Conservation (phyloP, 768 basidiomycete species). For the Tricholoma saponaceum region DNA sequence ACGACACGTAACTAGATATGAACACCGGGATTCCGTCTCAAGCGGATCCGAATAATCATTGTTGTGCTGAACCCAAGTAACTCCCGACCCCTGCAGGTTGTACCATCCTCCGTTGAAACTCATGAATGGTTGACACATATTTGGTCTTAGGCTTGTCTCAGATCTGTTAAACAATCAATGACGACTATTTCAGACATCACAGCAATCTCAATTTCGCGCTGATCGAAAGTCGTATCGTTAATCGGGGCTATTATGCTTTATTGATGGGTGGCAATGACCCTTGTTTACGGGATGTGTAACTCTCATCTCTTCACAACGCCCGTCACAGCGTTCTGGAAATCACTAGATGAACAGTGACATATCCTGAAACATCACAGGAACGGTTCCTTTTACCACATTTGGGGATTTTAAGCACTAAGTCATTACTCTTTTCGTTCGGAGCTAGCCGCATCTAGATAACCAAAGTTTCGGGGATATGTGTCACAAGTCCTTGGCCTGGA, state of each 20-base stretch:
- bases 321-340: slow-evolving; percentile 31
- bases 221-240: not conserved
- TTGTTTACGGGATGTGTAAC: not conserved
- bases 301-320: slow-evolving; percentile 14
- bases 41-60: not conserved
- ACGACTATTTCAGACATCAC: slow-evolving; percentile 8
- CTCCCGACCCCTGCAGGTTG: not conserved
- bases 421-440: slow-evolving; percentile 33
- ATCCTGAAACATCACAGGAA: slow-evolving; percentile 33
- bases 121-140: not conserved
- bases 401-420: slow-evolving; percentile 34
- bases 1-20: not conserved
- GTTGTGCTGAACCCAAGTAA: not conserved
- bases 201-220: not conserved
- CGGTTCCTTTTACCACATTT: slow-evolving; percentile 22
- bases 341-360: slow-evolving; percentile 21
- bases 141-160: slow-evolving; percentile 4
- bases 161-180: slow-evolving; percentile 4
- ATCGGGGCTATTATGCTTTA: slow-evolving; percentile 6
- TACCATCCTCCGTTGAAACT: not conserved
- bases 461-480: slow-evolving; percentile 37
- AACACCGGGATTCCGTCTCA: not conserved
- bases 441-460: slow-evolving; percentile 48
- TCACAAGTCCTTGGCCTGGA: slow-evolving; percentile 37
- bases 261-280: slow-evolving; percentile 10